phyloP scores from a whole-genome alignment of 164 flowering plant genomes.

The Buxus sempervirens region DNA sequence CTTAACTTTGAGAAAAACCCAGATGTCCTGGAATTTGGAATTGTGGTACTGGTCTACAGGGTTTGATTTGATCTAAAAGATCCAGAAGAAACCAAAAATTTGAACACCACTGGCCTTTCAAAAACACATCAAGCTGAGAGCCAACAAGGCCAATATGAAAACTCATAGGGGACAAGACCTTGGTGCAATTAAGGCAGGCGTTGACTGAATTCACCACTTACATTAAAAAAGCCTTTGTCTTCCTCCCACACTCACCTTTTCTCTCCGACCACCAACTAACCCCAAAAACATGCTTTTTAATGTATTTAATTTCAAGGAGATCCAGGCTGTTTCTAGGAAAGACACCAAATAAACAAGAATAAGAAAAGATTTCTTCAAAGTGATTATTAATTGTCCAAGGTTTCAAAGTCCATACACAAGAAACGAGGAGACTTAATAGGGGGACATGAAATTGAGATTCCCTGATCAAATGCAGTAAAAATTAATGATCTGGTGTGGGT shows the following conservation, averaged over 20 bases:
- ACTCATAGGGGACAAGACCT: too few species aligned
- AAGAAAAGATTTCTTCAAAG: not conserved
- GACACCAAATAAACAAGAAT: too few species aligned
- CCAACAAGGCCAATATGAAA: too few species aligned
- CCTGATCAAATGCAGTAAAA: not conserved
- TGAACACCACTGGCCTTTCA: too few species aligned
- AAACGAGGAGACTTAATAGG: too few species aligned
- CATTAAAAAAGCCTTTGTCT: not conserved
- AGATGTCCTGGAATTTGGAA: too few species aligned
- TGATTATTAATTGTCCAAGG: not conserved
- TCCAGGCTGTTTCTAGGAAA: not conserved
- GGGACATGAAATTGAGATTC: not conserved
- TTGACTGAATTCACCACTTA: conserved; percentile 7
- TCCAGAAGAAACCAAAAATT: too few species aligned
- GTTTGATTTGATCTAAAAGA: too few species aligned
- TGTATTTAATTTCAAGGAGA: not conserved
- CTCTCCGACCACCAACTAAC: not conserved
- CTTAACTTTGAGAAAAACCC: too few species aligned
- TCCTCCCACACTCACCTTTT: not conserved
- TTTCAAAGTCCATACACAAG: not conserved
- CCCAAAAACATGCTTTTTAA: not conserved
- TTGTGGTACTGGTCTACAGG: too few species aligned
- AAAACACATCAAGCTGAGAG: too few species aligned
- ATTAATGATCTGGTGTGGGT: too few species aligned
- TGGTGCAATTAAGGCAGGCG: conserved; percentile 5